Evolutionary conservation across 2,329 filamentous ascomycete genomes (phyloP), one percentile per base, ranked within the genome.

Genomic region (Cladosporium oxysporum): DNA sequence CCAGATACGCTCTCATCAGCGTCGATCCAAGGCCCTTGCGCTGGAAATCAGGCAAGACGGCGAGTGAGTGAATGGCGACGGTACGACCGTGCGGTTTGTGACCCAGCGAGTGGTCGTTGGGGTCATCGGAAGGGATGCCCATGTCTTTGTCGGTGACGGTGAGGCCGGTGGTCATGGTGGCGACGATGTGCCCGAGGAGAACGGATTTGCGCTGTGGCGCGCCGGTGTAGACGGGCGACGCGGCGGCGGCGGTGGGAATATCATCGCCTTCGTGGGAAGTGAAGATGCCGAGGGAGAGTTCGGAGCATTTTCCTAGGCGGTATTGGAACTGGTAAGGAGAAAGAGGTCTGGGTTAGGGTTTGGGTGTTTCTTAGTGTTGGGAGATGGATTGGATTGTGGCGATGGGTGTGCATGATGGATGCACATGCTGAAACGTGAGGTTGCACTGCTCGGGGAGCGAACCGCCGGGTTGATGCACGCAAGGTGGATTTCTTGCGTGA

Each of bases 211-310:
- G 82, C 55, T 81, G 74, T n/a, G 86, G 80, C 74, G 84, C 80
- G 69, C 85, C 84, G 76, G 81, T 77, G 79, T 91, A 86, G 71
- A 91, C 83, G 44, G 84, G 82, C 70, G 82, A 80, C 70, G 87
- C 85, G 60, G 80, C 79, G 70, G 81, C 76, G 70, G 85, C 76
- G 67, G 88, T 90, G 68, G 84, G 80, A 76, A 80, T 70, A 75
- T 90, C 85, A 71, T 88, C 80, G 64, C 82, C 79, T 72, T 80
- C 77, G 69, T 84, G 83, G 16, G 87, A 90, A 69, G 90, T 91
- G 81, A 94, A 97, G 64, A 97, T 80, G 31, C 93, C 93, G 62
- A 93, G 82, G 76, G 87, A 90, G 64, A 97, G 85, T 74, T 93
- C 90, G 47, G 90, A 88, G 76, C 90, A 93, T 73, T 83, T 84